Evolutionary conservation across 768 basidiomycete species (phyloP), one percentile per base, ranked within the genome.

Genomic region (Podaxis mareebaensis): DNA sequence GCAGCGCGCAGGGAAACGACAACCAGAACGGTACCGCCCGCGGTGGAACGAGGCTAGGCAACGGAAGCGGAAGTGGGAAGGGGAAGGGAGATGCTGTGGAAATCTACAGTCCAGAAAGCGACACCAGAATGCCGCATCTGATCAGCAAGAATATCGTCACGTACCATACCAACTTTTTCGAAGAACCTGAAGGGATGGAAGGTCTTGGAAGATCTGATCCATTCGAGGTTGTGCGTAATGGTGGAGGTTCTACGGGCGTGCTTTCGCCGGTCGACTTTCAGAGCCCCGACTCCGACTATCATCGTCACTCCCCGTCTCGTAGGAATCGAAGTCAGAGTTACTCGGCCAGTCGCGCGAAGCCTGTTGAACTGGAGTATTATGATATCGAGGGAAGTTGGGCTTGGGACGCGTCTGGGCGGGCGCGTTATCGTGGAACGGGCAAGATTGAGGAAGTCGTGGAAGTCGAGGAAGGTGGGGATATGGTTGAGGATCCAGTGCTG

Each of bases 401-500:
- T 28, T 64, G 57, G 28, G 72, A 72, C 57, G 67, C 64, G 20
- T 63, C 66, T 26, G 75, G 71, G 12, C 60, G 62, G 22, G 66
- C 67, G 48, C 54, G 58, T 33, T 73, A 69, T 61, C 56, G 70
- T 17, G 73, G 64, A 57, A 68, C 68, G 33, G 72, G 70, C 8
- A 72, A 66, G 62, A 72, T 76, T 30, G 75, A 75, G 60, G 75
- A 76, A 64, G 68, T 75, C 24, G 30, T 55, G 39, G 57, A 65
- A 22, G 63, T 49, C 20, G 71, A 71, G 46, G 68, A 70, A 17
- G 70, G 68, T 39, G 55, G 64, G 33, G 60, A 56, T 49, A 64
- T 63, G 60, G 64, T 60, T 62, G 65, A 60, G 20, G 63, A 66
- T 59, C 53, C 22, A 54, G 44, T 46, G 44, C 39, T 63, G 26